Evolutionary conservation across 352 stramenopile genomes (phyloP).

Genomic region (Phytophthora ramorum): DNA sequence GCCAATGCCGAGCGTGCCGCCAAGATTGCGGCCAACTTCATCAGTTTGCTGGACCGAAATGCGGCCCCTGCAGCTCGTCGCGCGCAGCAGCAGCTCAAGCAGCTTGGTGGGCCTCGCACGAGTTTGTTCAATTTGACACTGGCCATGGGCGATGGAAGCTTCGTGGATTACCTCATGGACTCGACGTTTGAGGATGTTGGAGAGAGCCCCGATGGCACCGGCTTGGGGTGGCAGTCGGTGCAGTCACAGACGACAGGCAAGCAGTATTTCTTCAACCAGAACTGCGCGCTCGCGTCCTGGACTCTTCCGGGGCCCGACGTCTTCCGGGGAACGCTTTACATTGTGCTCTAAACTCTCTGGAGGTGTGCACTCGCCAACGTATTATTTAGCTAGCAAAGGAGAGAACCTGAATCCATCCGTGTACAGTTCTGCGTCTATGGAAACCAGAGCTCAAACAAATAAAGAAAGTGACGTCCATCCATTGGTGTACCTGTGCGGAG

Average conservation of each 20-base stretch:
- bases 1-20: slow-evolving; percentile 63
- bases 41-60: slow-evolving; percentile 53
- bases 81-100: slow-evolving; percentile 42
- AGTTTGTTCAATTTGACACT: slow-evolving; percentile 64
- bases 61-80: slow-evolving; percentile 37
- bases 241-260: slow-evolving; percentile 78
- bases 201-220: slow-evolving; percentile 47
- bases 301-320: slow-evolving; percentile 71
- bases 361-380: slow-evolving; percentile 26
- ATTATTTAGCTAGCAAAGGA: slow-evolving; percentile 51
- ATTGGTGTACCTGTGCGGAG: background rate
- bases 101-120: slow-evolving; percentile 27
- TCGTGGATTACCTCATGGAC: slow-evolving; percentile 70
- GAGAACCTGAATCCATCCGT: slow-evolving; percentile 33
- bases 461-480: slow-evolving; percentile 35
- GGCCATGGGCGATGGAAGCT: slow-evolving; percentile 71
- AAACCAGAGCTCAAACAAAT: slow-evolving; percentile 39
- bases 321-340: slow-evolving; percentile 66
- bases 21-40: slow-evolving; percentile 64
- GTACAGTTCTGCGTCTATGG: slow-evolving; percentile 35
- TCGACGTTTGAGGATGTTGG: slow-evolving; percentile 66
- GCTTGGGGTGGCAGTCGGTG: slow-evolving; percentile 69
- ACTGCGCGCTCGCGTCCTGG: slow-evolving; percentile 78
- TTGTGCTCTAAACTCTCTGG: slow-evolving; percentile 74
- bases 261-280: slow-evolving; percentile 87